These are phyloP conservation scores for Rhododendron ovatum DNA, from an alignment of 148 eudicot genomes.

Conservation along the genomic window DNA sequence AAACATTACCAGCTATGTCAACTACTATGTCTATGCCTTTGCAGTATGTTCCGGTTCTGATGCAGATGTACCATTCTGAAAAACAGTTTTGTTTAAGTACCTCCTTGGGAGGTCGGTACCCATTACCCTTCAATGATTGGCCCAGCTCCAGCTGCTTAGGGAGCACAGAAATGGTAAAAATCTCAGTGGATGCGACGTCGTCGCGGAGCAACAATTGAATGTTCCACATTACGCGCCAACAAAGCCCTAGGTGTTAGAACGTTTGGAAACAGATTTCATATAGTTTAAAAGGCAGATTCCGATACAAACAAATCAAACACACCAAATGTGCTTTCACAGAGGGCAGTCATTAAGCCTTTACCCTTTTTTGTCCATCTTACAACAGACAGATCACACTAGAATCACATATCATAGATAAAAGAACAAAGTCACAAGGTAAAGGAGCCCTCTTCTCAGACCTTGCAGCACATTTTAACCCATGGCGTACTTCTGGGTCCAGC, in stretches of 20 bases:
- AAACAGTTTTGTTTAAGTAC: not conserved
- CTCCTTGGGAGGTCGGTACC: not conserved
- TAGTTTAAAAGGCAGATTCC: slow-evolving; percentile 1
- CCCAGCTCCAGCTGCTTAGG: not conserved
- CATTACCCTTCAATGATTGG: not conserved
- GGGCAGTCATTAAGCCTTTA: not conserved
- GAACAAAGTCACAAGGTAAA: not conserved
- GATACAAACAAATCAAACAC: slow-evolving; percentile 13
- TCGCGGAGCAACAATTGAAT: not conserved
- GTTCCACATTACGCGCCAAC: not conserved
- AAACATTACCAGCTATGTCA: not conserved
- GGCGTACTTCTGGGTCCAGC: slow-evolving; percentile 58
- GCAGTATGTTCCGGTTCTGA: not conserved
- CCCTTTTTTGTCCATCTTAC: slow-evolving; percentile 12
- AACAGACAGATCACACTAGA: slow-evolving; percentile 12
- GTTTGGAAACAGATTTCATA: not conserved
- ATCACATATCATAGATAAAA: slow-evolving; percentile 5
- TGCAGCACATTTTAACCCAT: slow-evolving; percentile 33
- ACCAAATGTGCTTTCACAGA: not conserved
- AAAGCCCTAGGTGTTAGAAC: not conserved
- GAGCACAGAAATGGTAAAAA: not conserved
- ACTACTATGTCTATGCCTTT: not conserved
- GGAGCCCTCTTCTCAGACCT: slow-evolving; percentile 10
- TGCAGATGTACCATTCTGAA: not conserved
- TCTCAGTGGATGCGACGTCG: not conserved